Percentiles rank a stretch among this genome's conserved stretches.
Evolutionary conservation across 257 asterid species (phyloP).

Genomic region (Primulina tabacum): DNA sequence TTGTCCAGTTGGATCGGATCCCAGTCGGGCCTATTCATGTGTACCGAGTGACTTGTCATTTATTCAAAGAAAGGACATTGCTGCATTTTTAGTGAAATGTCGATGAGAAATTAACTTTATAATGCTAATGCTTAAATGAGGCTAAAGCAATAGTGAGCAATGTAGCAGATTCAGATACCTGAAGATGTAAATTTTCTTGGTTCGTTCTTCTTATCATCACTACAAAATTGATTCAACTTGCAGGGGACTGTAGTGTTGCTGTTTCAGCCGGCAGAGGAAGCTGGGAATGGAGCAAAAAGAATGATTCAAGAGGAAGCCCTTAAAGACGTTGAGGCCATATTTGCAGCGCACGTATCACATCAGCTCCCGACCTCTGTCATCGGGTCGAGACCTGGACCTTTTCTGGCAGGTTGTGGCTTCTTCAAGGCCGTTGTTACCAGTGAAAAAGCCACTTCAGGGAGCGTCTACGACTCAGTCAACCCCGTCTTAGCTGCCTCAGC

Average conservation of each 20-base stretch:
- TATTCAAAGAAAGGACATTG: too few relatives aligned
- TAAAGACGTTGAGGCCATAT: constrained; percentile 78
- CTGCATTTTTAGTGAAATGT: too few relatives aligned
- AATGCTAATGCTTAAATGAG: too few relatives aligned
- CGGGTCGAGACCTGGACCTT: constrained; percentile 78
- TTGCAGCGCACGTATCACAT: constrained; percentile 74
- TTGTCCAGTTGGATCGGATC: too few relatives aligned
- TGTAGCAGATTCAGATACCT: too few relatives aligned
- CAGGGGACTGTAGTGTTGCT: constrained; percentile 83
- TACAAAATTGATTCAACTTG: background rate
- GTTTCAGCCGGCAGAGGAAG: constrained; percentile 97
- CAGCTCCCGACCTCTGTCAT: constrained; percentile 62
- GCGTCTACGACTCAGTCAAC: constrained; percentile 40
- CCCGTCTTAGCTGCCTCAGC: constrained; percentile 87
- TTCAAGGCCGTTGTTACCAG: constrained; percentile 62
- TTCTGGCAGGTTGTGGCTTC: constrained; percentile 94
- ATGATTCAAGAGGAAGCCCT: constrained; percentile 80
- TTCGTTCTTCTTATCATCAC: too few relatives aligned
- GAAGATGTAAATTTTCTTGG: too few relatives aligned
- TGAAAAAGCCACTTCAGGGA: constrained; percentile 19
- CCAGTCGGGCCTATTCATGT: too few relatives aligned
- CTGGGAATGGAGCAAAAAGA: constrained; percentile 89
- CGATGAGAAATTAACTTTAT: too few relatives aligned
- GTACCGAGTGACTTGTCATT: too few relatives aligned
- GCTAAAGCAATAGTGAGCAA: too few relatives aligned